Percentiles rank a stretch among this genome's conserved stretches.
These are phyloP conservation scores for Xylariaceae sp. DNA, from an alignment of 2,329 filamentous ascomycete species.

Conservation along the genomic window DNA sequence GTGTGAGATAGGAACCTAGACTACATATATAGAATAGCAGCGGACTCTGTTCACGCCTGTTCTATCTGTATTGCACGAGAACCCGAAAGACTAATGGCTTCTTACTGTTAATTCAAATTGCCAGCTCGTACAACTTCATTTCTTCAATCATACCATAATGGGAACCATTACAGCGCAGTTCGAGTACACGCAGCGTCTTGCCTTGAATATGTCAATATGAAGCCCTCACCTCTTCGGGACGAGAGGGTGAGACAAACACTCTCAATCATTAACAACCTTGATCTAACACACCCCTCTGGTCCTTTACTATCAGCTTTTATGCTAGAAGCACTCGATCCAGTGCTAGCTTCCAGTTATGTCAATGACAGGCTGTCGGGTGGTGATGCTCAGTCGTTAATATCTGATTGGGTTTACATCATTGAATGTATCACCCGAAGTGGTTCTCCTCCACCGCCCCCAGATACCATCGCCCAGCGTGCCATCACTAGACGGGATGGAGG, in stretches of 20 bases:
- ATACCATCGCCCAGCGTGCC: neutral
- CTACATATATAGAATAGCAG: too few relatives aligned
- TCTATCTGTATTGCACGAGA: too few relatives aligned
- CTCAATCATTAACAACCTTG: conserved; percentile 16
- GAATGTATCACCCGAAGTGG: conserved; percentile 32
- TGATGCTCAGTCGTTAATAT: conserved; percentile 17
- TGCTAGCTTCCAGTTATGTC: conserved; percentile 22
- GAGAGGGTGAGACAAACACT: neutral
- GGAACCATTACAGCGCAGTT: too few relatives aligned
- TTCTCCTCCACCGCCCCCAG: conserved; percentile 19
- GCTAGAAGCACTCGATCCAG: conserved; percentile 21
- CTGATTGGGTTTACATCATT: conserved; percentile 39
- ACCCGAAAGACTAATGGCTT: too few relatives aligned
- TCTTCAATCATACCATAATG: too few relatives aligned
- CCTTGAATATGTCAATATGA: too few relatives aligned
- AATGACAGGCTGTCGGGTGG: conserved; percentile 9
- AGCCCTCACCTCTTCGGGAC: neutral
- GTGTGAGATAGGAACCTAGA: too few relatives aligned
- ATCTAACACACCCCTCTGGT: conserved; percentile 19
- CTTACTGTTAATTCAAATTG: too few relatives aligned
- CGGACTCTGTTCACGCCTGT: too few relatives aligned
- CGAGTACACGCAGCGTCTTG: too few relatives aligned
- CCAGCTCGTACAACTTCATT: too few relatives aligned
- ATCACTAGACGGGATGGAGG: conserved; percentile 35
- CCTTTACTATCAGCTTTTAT: conserved; percentile 22